These are phyloP conservation scores for Rubia tinctorum DNA, from an alignment of 305 asterid species.

Conservation along the genomic window DNA sequence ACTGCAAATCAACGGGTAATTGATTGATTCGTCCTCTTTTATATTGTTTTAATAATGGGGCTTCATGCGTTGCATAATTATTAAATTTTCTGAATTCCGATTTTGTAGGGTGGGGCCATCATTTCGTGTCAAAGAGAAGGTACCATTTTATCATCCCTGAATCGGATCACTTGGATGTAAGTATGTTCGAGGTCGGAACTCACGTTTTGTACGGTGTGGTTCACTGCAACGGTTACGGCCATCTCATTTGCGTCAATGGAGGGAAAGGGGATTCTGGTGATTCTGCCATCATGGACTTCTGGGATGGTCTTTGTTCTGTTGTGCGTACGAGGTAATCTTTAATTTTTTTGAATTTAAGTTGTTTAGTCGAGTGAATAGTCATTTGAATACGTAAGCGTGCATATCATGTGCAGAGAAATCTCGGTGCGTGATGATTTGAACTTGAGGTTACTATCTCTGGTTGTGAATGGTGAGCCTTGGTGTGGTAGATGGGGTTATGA, in stretches of 20 bases:
- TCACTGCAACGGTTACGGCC: slow-evolving; percentile 85
- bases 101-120: slow-evolving; percentile 69
- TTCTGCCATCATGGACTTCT: slow-evolving; percentile 51
- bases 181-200: slow-evolving; percentile 34
- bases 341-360: not conserved
- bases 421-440: slow-evolving; percentile 47
- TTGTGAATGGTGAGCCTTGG: slow-evolving; percentile 54
- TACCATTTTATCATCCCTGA: slow-evolving; percentile 63
- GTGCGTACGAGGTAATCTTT: slow-evolving; percentile 54
- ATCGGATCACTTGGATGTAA: slow-evolving; percentile 30
- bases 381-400: not conserved
- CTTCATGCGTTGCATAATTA: not conserved
- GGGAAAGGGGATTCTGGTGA: slow-evolving; percentile 36
- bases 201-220: slow-evolving; percentile 63
- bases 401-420: slow-evolving; percentile 42
- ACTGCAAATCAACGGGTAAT: slow-evolving; percentile 61
- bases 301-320: slow-evolving; percentile 67
- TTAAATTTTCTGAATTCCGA: not conserved
- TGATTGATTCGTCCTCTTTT: not conserved
- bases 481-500: slow-evolving; percentile 66
- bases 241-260: slow-evolving; percentile 60
- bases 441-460: slow-evolving; percentile 49
- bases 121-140: slow-evolving; percentile 62
- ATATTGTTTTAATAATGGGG: not conserved
- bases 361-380: slow-evolving; percentile 3